Evolutionary conservation across 305 asterid species (phyloP).

Genomic region (Stenogyne calaminthoides): DNA sequence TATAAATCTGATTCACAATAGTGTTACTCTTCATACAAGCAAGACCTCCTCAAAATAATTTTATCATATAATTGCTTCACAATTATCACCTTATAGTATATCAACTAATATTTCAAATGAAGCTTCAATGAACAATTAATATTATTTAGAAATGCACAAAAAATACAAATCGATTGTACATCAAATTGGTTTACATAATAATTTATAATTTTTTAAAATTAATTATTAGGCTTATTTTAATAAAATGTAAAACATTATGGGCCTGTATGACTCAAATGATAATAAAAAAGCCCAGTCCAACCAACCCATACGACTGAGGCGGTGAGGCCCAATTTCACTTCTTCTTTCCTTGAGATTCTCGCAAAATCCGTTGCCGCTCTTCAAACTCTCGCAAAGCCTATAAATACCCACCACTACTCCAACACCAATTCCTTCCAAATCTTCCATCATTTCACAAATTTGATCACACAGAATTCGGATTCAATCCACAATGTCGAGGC

Average conservation of each 20-base stretch:
- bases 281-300: neutral
- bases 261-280: neutral
- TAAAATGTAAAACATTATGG: neutral
- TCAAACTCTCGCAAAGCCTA: slow-evolving; percentile 4
- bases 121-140: no score
- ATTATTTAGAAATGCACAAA: no score
- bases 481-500: slow-evolving; percentile 40
- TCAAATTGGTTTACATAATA: no score
- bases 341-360: neutral
- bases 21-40: no score
- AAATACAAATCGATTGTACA: no score
- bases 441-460: neutral
- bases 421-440: neutral
- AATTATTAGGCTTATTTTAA: no score
- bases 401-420: neutral
- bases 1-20: no score
- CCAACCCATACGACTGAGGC: neutral
- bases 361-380: neutral
- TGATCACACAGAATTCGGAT: neutral
- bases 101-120: no score
- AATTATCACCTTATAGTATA: no score
- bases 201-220: no score
- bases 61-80: no score
- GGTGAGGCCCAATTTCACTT: neutral
- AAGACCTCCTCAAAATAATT: no score